Evolutionary conservation across 2,329 filamentous ascomycete genomes (phyloP).

Genomic region (Xylariaceae sp.): DNA sequence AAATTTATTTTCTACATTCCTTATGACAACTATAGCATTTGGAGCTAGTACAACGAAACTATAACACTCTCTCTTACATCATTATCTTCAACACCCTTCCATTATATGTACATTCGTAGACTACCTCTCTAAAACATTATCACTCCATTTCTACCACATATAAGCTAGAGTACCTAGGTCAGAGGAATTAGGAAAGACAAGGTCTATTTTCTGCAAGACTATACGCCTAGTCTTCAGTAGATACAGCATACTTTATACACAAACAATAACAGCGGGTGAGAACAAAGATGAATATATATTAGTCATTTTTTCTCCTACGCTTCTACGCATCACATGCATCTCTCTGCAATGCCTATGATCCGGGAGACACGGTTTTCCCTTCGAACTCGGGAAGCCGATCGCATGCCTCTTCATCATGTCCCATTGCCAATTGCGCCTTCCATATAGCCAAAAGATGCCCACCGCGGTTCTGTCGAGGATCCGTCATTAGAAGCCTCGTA

Average conservation of each 20-base stretch:
- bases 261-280: not conserved
- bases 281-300: constrained; percentile 27
- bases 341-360: constrained; percentile 1
- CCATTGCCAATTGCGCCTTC: constrained; percentile 9
- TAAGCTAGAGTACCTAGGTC: too few species aligned
- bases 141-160: too few species aligned
- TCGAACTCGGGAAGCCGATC: constrained; percentile 3
- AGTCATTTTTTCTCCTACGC: constrained; percentile 25
- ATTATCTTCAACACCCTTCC: too few species aligned
- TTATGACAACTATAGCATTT: too few species aligned
- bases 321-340: constrained; percentile 12
- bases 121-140: too few species aligned
- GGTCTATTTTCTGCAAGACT: too few species aligned
- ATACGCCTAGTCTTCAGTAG: too few species aligned
- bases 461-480: not conserved
- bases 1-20: too few species aligned
- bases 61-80: too few species aligned
- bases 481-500: not conserved
- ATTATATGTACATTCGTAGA: too few species aligned
- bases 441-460: constrained; percentile 4
- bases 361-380: not conserved
- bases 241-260: not conserved
- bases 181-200: too few species aligned
- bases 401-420: constrained; percentile 12
- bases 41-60: too few species aligned